These are phyloP conservation scores for Coix lacrymajobi DNA, from an alignment of 176 grass and related monocot genomes.

Conservation along the genomic window DNA sequence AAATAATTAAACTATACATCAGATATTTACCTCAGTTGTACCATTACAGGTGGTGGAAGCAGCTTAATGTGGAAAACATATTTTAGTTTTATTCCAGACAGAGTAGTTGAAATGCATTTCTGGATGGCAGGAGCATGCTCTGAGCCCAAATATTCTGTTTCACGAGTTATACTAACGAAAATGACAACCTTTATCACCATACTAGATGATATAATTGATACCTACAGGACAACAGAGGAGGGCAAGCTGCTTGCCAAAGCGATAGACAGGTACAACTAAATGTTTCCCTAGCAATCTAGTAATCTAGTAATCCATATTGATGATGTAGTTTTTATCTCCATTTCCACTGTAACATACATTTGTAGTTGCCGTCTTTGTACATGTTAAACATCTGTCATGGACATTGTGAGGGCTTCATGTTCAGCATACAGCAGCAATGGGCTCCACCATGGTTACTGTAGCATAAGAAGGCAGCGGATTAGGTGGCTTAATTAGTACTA, in stretches of 20 bases:
- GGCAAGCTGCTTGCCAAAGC: constrained; percentile 17
- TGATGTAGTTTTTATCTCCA: background rate
- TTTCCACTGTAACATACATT: background rate
- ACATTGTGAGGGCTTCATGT: background rate
- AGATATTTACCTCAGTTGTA: background rate
- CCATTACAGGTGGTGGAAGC: constrained; percentile 11
- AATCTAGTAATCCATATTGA: background rate
- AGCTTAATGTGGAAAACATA: background rate
- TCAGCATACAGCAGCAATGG: background rate
- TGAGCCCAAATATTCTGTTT: constrained; percentile 15
- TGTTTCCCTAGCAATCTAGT: background rate
- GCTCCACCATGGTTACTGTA: background rate
- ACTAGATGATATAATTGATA: constrained; percentile 36
- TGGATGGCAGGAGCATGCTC: constrained; percentile 14
- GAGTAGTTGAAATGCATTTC: constrained; percentile 27
- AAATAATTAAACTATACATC: background rate
- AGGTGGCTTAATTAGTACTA: background rate
- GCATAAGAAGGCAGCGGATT: background rate
- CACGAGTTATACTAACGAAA: constrained; percentile 32
- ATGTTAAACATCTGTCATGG: background rate
- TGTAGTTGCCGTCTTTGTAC: background rate
- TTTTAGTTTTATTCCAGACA: background rate
- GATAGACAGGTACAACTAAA: constrained; percentile 19
- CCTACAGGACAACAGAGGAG: constrained; percentile 24
- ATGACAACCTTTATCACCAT: constrained; percentile 11